A percentile compares a stretch with the other conserved stretches of the same genome.
phyloP scores from a whole-genome alignment of 306 rosid species.

The Acacia melanoxylon region DNA sequence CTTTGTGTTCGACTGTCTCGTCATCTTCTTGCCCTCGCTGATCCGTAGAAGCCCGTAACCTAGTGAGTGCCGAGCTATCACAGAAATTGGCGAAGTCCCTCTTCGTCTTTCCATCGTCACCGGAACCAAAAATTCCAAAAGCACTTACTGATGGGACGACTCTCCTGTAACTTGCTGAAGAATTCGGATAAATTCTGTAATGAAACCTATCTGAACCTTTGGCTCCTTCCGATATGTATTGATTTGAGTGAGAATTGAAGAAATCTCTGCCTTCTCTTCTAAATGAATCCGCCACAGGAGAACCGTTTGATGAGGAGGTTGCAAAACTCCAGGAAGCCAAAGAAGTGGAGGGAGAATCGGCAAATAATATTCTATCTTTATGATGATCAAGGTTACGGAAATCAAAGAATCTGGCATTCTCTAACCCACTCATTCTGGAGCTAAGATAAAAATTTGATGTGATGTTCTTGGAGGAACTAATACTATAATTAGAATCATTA shows the following conservation, averaged over 20 bases:
- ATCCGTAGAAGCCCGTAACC: constrained; percentile 16
- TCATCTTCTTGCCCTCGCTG: constrained; percentile 25
- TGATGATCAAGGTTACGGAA: constrained; percentile 27
- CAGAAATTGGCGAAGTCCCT: constrained; percentile 26
- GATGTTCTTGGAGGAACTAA: constrained; percentile 18
- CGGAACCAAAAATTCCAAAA: constrained; percentile 29
- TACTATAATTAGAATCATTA: constrained; percentile 1
- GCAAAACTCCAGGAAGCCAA: constrained; percentile 46
- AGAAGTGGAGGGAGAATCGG: constrained; percentile 21
- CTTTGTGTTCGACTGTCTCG: constrained; percentile 24
- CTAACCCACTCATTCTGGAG: constrained; percentile 16
- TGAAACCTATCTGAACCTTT: constrained; percentile 29
- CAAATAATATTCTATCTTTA: constrained; percentile 28
- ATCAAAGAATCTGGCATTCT: constrained; percentile 30
- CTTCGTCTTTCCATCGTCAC: constrained; percentile 13
- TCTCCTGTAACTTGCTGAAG: constrained; percentile 34
- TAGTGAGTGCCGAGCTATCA: constrained; percentile 17
- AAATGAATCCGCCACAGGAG: constrained; percentile 14
- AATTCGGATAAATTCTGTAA: constrained; percentile 23
- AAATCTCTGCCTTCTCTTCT: constrained; percentile 30
- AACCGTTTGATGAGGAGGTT: constrained; percentile 21
- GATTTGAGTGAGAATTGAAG: constrained; percentile 23
- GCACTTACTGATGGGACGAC: constrained; percentile 28
- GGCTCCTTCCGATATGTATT: constrained; percentile 20
- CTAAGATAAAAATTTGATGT: constrained; percentile 12